Evolutionary conservation across 2,329 filamentous ascomycete genomes (phyloP).

Genomic region (Blumeriella jaapii): DNA sequence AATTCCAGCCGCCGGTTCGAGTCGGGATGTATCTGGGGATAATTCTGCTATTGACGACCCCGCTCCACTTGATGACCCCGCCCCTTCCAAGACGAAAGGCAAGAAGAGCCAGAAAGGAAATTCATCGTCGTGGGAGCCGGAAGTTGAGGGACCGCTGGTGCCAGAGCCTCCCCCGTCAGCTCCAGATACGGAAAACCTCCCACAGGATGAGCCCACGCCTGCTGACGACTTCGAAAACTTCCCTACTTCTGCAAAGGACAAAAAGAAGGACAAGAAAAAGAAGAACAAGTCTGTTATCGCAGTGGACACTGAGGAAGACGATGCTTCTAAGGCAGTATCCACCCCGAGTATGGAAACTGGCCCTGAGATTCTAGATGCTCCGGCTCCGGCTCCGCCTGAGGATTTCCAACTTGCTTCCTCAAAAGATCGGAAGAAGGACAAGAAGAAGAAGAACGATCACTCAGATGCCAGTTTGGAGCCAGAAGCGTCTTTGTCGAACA

Average conservation of each 20-base stretch:
- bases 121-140: not conserved
- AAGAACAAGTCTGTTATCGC: conserved; percentile 6
- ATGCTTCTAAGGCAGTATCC: not conserved
- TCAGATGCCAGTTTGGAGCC: conserved; percentile 15
- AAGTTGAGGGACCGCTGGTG: not conserved
- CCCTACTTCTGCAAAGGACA: conserved; percentile 12
- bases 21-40: not conserved
- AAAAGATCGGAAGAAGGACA: conserved; percentile 11
- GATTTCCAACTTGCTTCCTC: conserved; percentile 3
- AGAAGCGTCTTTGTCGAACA: not conserved
- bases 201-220: conserved; percentile 1
- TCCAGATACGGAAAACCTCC: not conserved
- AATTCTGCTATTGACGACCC: not conserved
- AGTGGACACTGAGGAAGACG: conserved; percentile 5
- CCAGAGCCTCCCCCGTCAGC: not conserved
- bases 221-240: conserved; percentile 1
- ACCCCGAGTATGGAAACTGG: not conserved
- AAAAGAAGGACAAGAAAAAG: conserved; percentile 26
- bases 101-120: conserved; percentile 6
- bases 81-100: not conserved
- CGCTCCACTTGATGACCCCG: conserved; percentile 1
- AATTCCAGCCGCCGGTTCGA: not conserved
- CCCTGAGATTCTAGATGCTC: not conserved
- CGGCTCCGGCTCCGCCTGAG: not conserved
- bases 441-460: conserved; percentile 15